Conservation (phyloP, 2,329 filamentous ascomycete species). For the Pseudogymnoascus sp. region DNA sequence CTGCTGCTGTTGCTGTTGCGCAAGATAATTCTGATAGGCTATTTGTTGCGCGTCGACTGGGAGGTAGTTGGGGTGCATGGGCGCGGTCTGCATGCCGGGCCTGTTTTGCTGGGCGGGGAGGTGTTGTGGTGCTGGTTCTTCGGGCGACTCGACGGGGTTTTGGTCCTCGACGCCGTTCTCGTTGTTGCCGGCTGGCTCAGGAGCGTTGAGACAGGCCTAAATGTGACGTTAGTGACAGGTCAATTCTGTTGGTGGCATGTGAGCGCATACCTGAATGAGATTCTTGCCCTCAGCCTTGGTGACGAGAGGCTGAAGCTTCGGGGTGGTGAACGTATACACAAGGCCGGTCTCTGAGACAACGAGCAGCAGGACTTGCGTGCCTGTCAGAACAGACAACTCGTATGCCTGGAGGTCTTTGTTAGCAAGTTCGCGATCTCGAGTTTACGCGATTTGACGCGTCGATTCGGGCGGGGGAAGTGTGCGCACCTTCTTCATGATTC, state of each 20-base stretch:
- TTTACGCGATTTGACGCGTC: constrained; percentile 6
- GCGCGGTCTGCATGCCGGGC: constrained; percentile 50
- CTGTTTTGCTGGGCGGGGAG: constrained; percentile 59
- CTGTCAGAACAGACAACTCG: constrained; percentile 92
- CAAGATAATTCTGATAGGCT: constrained; percentile 76
- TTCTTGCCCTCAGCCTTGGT: constrained; percentile 99
- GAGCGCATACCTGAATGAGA: constrained; percentile 73
- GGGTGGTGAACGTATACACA: constrained; percentile 97
- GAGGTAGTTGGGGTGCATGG: constrained; percentile 59
- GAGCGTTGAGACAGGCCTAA: constrained; percentile 94
- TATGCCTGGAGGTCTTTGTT: constrained; percentile 59
- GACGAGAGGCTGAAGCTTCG: constrained; percentile 94
- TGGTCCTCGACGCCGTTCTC: constrained; percentile 73
- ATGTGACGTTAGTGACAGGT: background rate
- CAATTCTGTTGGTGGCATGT: constrained; percentile 4
- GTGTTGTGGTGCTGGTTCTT: constrained; percentile 72
- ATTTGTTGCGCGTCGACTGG: constrained; percentile 64
- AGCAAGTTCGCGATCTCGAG: constrained; percentile 20
- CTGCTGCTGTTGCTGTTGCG: constrained; percentile 61
- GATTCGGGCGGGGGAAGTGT: constrained; percentile 17
- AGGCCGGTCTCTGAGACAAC: constrained; percentile 96
- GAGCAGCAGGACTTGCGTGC: constrained; percentile 91
- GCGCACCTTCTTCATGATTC: constrained; percentile 99
- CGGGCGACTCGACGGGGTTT: constrained; percentile 78
- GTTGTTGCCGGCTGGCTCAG: constrained; percentile 72